Conservation (phyloP, 176 grass and related monocot species). For the Lolium rigidum region DNA sequence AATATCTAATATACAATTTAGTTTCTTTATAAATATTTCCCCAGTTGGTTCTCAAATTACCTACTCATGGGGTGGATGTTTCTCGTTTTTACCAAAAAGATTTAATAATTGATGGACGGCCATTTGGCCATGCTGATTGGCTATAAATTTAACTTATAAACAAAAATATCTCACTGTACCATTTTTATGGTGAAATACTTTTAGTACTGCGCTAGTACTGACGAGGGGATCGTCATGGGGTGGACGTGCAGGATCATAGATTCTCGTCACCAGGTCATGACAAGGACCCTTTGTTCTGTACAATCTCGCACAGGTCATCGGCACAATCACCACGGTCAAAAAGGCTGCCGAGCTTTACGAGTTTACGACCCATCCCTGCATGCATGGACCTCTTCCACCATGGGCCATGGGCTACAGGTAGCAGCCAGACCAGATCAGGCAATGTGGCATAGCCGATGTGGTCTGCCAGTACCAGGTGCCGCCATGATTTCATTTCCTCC, state of each 20-base stretch:
- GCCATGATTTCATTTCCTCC: not conserved
- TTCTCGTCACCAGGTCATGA: slow-evolving; percentile 48
- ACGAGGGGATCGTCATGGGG: not conserved
- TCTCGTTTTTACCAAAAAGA: too few species aligned
- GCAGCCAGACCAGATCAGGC: not conserved
- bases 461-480: not conserved
- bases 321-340: slow-evolving; percentile 42
- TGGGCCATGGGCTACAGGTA: not conserved
- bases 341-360: slow-evolving; percentile 37
- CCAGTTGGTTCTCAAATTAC: too few species aligned
- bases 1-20: too few species aligned
- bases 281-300: slow-evolving; percentile 25
- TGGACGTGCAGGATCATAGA: slow-evolving; percentile 32
- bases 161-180: too few species aligned
- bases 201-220: not conserved
- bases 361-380: not conserved
- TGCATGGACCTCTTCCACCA: slow-evolving; percentile 34
- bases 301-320: slow-evolving; percentile 21
- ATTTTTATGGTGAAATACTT: not conserved
- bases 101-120: too few species aligned
- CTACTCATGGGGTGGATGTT: too few species aligned
- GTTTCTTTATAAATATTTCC: too few species aligned
- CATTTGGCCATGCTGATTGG: too few species aligned
- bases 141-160: too few species aligned
- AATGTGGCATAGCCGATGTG: not conserved